Evolutionary conservation across 1,284 basidiomycete species (phyloP), one percentile per base, ranked within the genome.

Genomic region (Hemileia vastatrix): DNA sequence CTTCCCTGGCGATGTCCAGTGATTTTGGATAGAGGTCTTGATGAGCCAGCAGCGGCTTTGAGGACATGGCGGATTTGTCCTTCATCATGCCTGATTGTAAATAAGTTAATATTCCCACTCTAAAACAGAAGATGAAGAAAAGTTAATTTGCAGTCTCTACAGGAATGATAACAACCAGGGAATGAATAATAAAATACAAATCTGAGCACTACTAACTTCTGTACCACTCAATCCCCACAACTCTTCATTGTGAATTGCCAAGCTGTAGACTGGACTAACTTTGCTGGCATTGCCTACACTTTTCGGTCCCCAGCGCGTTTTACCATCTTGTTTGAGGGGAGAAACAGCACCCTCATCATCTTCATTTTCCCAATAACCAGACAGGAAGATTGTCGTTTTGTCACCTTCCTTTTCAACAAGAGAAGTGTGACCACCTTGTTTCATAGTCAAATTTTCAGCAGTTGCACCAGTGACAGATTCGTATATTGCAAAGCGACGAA

Each of bases 381-480:
- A 81, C 24, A 90, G 79, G 54, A 92, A 88, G 0, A 89, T 91
- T 2, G 88, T 85, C 71, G 93, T 93, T 80, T 89, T 88, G 54
- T 90, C 86, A 13, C 90, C 88, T 74, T 96, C 93, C 40, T 61
- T 61, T 4, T 93, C 90, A 18, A 95, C 83, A 52, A 86, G 87
- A 54, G 88, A 90, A 66, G 92, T 87, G 67, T 88, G 86, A 54
- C 90, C 80, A 72, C 94, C 90, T 60, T 90, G 90, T 40, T 90
- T 88, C 36, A 88, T 93, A 67, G 96, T 81, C 72, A 90, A 85
- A 43, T 84, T 84, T 70, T 88, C 88, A 63, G 90, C 86, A 73
- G 95, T 96, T 56, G 90, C 86, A 50, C 88, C 86, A 23, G 86
- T 77, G 77, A 90, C 93, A 57, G 94, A 83, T 76, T 97, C 92